Percentiles rank a stretch among this genome's conserved stretches.
These are phyloP conservation scores for Sequoiadendron giganteum DNA, from an alignment of 75 land plant species.

Conservation along the genomic window DNA sequence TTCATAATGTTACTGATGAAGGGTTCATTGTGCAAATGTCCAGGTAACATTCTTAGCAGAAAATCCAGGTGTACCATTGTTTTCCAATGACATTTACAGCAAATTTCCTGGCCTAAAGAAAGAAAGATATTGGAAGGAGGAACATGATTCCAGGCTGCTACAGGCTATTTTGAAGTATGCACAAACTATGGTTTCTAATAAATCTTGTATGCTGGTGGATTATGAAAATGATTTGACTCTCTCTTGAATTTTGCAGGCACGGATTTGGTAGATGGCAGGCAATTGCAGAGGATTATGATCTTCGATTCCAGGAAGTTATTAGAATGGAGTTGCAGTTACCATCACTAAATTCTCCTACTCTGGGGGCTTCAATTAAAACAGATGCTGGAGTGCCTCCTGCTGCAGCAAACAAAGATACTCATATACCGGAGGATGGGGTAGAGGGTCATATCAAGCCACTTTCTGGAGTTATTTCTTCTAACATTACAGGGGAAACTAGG, in stretches of 20 bases:
- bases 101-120: conserved; percentile 50
- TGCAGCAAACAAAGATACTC: neutral
- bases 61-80: conserved; percentile 43
- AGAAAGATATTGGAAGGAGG: conserved; percentile 81
- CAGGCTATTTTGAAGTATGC: conserved; percentile 83
- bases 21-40: neutral
- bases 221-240: neutral
- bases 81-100: conserved; percentile 50
- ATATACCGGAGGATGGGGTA: conserved; percentile 8
- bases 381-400: conserved; percentile 25
- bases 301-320: conserved; percentile 51
- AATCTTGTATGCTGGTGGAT: neutral
- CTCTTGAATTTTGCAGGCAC: conserved; percentile 60
- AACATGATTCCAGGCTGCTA: conserved; percentile 71
- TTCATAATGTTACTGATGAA: neutral
- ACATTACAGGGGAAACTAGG: conserved; percentile 5
- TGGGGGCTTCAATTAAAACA: conserved; percentile 25
- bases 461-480: conserved; percentile 14
- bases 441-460: conserved; percentile 15
- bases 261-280: conserved; percentile 98
- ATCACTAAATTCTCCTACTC: conserved; percentile 23
- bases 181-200: neutral
- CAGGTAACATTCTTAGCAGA: conserved; percentile 56
- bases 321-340: conserved; percentile 76
- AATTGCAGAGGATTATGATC: conserved; percentile 76